These are phyloP conservation scores for Chenopodium quinoa DNA, from an alignment of 148 eudicot genomes.

Conservation along the genomic window DNA sequence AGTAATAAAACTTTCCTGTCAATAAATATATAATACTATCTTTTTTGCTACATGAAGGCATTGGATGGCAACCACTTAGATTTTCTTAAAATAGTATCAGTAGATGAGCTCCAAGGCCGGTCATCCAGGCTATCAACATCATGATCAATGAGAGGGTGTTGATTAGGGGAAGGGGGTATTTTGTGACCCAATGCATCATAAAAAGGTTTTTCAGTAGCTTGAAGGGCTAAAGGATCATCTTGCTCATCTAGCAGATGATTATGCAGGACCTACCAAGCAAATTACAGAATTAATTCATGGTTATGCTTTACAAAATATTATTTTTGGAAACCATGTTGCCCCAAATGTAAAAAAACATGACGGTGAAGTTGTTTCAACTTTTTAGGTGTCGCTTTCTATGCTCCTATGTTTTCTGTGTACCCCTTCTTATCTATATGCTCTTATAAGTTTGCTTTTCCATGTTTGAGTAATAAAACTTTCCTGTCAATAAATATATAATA, in stretches of 20 bases:
- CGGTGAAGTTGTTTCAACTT: background rate
- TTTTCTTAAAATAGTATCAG: no score
- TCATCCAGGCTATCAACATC: no score
- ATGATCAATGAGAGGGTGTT: no score
- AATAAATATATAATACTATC: background rate
- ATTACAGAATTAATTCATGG: no score
- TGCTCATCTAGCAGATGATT: background rate
- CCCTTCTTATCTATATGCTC: no score
- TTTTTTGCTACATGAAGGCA: conserved; percentile 41
- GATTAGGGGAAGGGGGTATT: no score
- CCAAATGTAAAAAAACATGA: background rate
- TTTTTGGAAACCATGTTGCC: background rate
- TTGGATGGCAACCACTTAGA: conserved; percentile 14
- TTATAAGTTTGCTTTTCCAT: no score
- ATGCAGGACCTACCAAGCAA: background rate
- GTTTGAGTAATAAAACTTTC: conserved; percentile 1
- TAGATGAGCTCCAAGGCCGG: no score
- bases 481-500: background rate
- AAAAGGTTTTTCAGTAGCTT: no score
- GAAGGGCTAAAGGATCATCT: background rate
- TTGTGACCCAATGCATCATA: no score
- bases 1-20: conserved; percentile 6
- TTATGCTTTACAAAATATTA: background rate
- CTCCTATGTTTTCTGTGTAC: background rate
- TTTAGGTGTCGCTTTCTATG: background rate